These are phyloP conservation scores for Thelonectria rubi DNA, from an alignment of 2,329 filamentous ascomycete species.

Conservation along the genomic window DNA sequence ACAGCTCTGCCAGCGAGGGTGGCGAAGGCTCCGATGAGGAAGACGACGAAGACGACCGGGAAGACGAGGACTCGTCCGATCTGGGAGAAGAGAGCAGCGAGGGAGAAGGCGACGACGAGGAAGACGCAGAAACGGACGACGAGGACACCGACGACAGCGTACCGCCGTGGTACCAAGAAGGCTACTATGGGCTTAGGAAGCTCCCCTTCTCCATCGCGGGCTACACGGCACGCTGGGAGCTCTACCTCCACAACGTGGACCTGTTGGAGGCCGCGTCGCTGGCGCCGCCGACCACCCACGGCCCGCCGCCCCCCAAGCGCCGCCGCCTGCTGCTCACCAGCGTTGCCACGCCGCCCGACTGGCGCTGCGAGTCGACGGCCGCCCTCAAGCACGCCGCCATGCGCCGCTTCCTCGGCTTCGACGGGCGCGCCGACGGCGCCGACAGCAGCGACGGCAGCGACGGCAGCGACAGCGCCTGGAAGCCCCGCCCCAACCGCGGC, in stretches of 20 bases:
- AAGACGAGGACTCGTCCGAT: neutral
- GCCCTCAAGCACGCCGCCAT: constrained; percentile 31
- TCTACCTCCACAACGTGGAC: neutral
- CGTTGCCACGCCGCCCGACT: neutral
- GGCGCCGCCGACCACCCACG: too few relatives aligned
- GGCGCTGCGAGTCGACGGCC: neutral
- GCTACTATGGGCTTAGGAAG: neutral
- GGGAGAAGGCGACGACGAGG: neutral
- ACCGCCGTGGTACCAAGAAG: neutral
- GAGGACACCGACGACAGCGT: neutral
- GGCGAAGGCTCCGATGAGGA: constrained; percentile 1
- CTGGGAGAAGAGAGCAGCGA: neutral
- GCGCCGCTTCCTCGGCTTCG: constrained; percentile 18
- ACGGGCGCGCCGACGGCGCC: too few relatives aligned
- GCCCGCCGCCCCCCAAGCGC: constrained; percentile 7
- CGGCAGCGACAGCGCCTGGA: too few relatives aligned
- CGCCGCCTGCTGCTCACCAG: constrained; percentile 9
- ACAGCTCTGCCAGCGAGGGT: neutral
- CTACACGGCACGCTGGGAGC: constrained; percentile 22
- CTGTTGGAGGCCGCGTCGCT: neutral
- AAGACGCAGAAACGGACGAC: constrained; percentile 4
- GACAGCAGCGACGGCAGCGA: too few relatives aligned
- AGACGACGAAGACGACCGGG: constrained; percentile 2
- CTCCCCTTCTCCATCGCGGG: constrained; percentile 25
- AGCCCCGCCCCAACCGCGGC: neutral